phyloP scores from a whole-genome alignment of 306 rosid genomes.

The Macrotyloma uniflorum region DNA sequence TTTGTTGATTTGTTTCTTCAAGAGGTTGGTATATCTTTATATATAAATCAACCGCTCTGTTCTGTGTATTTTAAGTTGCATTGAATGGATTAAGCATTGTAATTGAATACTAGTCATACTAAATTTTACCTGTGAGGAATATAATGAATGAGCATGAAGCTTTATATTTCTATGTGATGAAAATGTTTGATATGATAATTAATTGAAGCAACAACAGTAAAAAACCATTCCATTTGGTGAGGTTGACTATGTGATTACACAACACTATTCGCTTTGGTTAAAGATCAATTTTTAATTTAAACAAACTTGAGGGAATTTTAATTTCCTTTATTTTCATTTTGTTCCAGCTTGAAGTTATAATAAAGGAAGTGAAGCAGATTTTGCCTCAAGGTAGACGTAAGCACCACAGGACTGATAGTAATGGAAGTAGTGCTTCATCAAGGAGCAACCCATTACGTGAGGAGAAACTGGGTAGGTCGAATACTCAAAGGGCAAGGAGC shows the following conservation, averaged over 20 bases:
- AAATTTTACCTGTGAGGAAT: background rate
- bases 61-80: slow-evolving; percentile 25
- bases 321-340: slow-evolving; percentile 31
- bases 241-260: background rate
- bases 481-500: slow-evolving; percentile 87
- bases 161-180: slow-evolving; percentile 14
- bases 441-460: slow-evolving; percentile 89
- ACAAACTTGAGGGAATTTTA: slow-evolving; percentile 29
- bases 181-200: slow-evolving; percentile 18
- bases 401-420: slow-evolving; percentile 86
- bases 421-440: slow-evolving; percentile 85
- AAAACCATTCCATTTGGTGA: background rate
- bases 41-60: background rate
- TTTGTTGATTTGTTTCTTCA: slow-evolving; percentile 90
- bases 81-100: slow-evolving; percentile 19
- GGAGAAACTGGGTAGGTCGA: slow-evolving; percentile 76
- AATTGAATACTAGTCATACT: slow-evolving; percentile 3
- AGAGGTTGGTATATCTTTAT: slow-evolving; percentile 66
- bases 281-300: background rate
- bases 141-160: slow-evolving; percentile 9
- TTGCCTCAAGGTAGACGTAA: slow-evolving; percentile 73
- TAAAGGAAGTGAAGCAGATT: slow-evolving; percentile 79
- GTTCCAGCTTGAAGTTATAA: slow-evolving; percentile 72
- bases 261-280: background rate
- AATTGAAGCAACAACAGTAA: background rate